These are phyloP conservation scores for Andrographis paniculata DNA, from an alignment of 305 asterid genomes.

Conservation along the genomic window DNA sequence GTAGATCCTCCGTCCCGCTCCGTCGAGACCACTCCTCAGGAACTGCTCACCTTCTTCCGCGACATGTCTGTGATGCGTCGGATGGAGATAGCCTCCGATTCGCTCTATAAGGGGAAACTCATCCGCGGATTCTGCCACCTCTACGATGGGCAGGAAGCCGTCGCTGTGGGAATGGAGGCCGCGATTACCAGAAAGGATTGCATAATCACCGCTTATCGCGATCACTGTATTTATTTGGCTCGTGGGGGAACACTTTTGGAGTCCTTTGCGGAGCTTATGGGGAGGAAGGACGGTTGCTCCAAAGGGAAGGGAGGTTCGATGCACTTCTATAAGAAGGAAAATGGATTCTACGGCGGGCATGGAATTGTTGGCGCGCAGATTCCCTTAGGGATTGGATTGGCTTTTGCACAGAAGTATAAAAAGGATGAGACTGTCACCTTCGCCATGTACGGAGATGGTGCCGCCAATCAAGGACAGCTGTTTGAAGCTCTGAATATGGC, in stretches of 20 bases:
- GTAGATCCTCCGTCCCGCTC: conserved; percentile 73
- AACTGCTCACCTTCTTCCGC: conserved; percentile 53
- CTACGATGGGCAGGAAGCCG: conserved; percentile 86
- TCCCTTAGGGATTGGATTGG: conserved; percentile 68
- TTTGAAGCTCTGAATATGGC: conserved; percentile 91
- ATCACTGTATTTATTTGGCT: conserved; percentile 53
- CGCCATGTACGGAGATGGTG: conserved; percentile 75
- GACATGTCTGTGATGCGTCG: conserved; percentile 75
- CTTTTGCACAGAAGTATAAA: conserved; percentile 73
- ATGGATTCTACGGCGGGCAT: conserved; percentile 73
- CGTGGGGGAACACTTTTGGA: conserved; percentile 67
- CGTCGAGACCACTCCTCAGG: conserved; percentile 44
- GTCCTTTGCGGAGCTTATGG: conserved; percentile 64
- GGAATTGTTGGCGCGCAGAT: conserved; percentile 85
- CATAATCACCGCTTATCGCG: conserved; percentile 76
- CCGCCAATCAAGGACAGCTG: conserved; percentile 83
- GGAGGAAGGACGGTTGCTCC: conserved; percentile 63
- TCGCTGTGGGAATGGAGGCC: conserved; percentile 69
- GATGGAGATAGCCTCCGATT: conserved; percentile 78
- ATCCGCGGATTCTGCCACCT: conserved; percentile 85
- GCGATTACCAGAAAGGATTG: conserved; percentile 64
- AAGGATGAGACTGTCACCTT: conserved; percentile 64
- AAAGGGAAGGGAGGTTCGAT: conserved; percentile 85
- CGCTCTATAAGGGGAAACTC: conserved; percentile 68
- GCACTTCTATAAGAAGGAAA: conserved; percentile 74